Conservation (phyloP, 148 eudicot genomes). For the Cornus suecica region DNA sequence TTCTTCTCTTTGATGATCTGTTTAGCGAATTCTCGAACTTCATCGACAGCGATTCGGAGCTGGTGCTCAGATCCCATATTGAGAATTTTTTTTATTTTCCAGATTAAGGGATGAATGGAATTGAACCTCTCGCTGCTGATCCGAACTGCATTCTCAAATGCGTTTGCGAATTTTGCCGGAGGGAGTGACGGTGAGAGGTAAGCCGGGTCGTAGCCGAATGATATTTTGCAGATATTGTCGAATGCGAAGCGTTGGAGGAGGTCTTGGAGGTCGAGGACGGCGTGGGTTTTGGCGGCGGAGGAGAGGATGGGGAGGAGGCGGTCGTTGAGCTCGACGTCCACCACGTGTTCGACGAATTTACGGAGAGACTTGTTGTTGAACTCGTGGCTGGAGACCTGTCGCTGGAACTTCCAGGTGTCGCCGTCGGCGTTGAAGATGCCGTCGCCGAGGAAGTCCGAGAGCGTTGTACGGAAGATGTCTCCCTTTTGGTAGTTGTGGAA, state of each 20-base stretch:
- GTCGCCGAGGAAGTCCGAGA: conserved; percentile 35
- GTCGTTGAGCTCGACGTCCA: conserved; percentile 30
- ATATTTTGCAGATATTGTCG: conserved; percentile 42
- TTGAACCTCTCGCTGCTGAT: conserved; percentile 24
- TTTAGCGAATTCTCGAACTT: conserved; percentile 32
- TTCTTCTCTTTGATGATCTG: conserved; percentile 25
- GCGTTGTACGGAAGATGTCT: background rate
- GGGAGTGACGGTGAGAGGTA: conserved; percentile 33
- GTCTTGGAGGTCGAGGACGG: conserved; percentile 38
- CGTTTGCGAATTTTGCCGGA: conserved; percentile 24
- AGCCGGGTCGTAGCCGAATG: conserved; percentile 43
- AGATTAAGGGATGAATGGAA: conserved; percentile 17
- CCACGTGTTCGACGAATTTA: conserved; percentile 37
- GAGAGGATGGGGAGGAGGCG: conserved; percentile 36
- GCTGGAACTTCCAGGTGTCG: conserved; percentile 34
- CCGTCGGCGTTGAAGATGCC: conserved; percentile 42
- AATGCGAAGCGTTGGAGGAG: conserved; percentile 38
- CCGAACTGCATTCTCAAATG: conserved; percentile 24
- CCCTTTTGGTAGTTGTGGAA: conserved; percentile 36
- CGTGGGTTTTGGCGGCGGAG: conserved; percentile 10
- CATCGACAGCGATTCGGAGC: conserved; percentile 4
- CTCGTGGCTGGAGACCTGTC: conserved; percentile 40
- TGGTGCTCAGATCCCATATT: conserved; percentile 31
- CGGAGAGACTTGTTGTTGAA: conserved; percentile 38
- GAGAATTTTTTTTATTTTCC: conserved; percentile 32